phyloP scores from a whole-genome alignment of 148 eudicot genomes.

The Simmondsia chinensis region DNA sequence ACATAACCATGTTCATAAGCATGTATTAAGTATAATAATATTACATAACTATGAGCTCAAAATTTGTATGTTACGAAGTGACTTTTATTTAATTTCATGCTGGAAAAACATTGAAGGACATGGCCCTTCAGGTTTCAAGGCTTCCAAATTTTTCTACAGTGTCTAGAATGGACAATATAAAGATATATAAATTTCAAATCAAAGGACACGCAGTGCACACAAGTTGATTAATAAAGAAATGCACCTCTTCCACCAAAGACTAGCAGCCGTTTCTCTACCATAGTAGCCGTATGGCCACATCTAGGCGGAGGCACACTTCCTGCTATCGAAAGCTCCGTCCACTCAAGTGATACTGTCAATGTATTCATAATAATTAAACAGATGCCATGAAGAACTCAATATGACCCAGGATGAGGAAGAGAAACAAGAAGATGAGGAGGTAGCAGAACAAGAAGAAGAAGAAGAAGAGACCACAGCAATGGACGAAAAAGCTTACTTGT shows the following conservation, averaged over 20 bases:
- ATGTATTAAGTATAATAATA: too few relatives aligned
- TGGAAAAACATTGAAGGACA: too few relatives aligned
- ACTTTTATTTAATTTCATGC: too few relatives aligned
- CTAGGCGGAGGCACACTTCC: constrained; percentile 88
- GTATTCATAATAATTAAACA: constrained; percentile 3
- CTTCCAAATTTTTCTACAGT: too few relatives aligned
- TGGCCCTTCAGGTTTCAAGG: too few relatives aligned
- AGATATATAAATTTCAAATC: too few relatives aligned
- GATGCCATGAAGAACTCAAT: neutral
- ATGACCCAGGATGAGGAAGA: neutral
- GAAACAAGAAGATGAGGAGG: neutral
- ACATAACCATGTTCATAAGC: too few relatives aligned
- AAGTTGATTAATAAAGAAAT: constrained; percentile 2
- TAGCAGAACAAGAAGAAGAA: neutral
- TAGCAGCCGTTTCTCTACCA: constrained; percentile 95
- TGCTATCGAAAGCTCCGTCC: constrained; percentile 79
- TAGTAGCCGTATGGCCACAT: constrained; percentile 95
- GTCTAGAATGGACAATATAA: too few relatives aligned
- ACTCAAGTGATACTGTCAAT: constrained; percentile 84
- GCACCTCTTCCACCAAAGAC: constrained; percentile 96
- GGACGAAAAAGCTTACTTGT: constrained; percentile 52
- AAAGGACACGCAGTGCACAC: too few relatives aligned
- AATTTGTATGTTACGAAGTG: too few relatives aligned
- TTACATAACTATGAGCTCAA: too few relatives aligned
- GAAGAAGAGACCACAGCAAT: neutral